Conservation (phyloP, 768 basidiomycete species). For the Pisolithus sp. region DNA sequence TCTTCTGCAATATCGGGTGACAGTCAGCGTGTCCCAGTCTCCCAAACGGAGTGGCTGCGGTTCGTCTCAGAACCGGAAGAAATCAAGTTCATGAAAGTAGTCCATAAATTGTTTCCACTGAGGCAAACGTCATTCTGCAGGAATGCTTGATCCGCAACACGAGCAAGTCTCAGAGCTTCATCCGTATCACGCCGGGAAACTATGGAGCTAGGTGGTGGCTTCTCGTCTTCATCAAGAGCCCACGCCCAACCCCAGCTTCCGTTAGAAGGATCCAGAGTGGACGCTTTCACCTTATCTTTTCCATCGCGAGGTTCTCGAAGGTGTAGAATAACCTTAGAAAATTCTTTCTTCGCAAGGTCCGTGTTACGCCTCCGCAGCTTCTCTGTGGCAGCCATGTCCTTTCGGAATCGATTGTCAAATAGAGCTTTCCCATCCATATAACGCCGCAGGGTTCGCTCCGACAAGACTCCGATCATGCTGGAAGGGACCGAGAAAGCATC, state of each 20-base stretch:
- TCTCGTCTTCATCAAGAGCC: slow-evolving; percentile 74
- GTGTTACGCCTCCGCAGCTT: slow-evolving; percentile 61
- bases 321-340: slow-evolving; percentile 44
- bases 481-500: slow-evolving; percentile 57
- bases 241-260: slow-evolving; percentile 77
- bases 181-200: slow-evolving; percentile 82
- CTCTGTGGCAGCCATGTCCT: slow-evolving; percentile 51
- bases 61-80: slow-evolving; percentile 45
- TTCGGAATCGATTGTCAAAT: slow-evolving; percentile 65
- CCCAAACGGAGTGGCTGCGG: slow-evolving; percentile 17
- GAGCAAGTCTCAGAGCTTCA: slow-evolving; percentile 68
- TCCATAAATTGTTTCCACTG: slow-evolving; percentile 72
- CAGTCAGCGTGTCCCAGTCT: slow-evolving; percentile 1
- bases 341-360: slow-evolving; percentile 58
- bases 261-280: slow-evolving; percentile 34
- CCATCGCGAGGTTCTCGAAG: slow-evolving; percentile 27
- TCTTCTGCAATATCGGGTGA: slow-evolving; percentile 12
- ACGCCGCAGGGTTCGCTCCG: slow-evolving; percentile 70
- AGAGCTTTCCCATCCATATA: slow-evolving; percentile 57
- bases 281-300: slow-evolving; percentile 17
- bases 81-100: slow-evolving; percentile 56
- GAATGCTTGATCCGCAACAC: slow-evolving; percentile 63
- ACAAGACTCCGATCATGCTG: slow-evolving; percentile 65
- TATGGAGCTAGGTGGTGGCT: slow-evolving; percentile 88
- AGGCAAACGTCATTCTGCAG: slow-evolving; percentile 50